phyloP scores from a whole-genome alignment of 345 rosid genomes.

The Passiflora organensis region DNA sequence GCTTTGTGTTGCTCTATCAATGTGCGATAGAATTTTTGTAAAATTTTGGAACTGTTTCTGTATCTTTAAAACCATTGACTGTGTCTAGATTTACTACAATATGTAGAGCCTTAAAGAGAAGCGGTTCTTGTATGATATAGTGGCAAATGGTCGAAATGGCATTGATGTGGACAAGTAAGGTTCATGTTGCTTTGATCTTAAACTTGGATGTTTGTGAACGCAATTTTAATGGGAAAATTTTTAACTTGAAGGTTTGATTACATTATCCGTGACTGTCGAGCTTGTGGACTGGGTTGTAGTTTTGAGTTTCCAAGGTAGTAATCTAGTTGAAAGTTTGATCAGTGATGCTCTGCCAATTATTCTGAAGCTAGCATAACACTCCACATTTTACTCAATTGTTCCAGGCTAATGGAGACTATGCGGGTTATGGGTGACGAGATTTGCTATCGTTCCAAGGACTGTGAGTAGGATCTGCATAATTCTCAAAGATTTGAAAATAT shows the following conservation, averaged over 20 bases:
- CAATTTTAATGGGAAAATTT: not conserved
- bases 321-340: conserved; percentile 7
- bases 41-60: too few relatives aligned
- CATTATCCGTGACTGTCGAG: conserved; percentile 84
- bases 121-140: conserved; percentile 84
- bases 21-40: too few relatives aligned
- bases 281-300: conserved; percentile 84
- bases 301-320: conserved; percentile 74
- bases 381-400: conserved; percentile 20
- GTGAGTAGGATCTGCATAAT: conserved; percentile 44
- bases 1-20: too few relatives aligned
- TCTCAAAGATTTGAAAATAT: conserved; percentile 9
- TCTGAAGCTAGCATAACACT: conserved; percentile 2
- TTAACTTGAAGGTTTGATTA: conserved; percentile 73
- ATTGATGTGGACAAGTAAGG: conserved; percentile 84
- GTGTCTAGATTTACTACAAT: conserved; percentile 5
- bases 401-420: conserved; percentile 91
- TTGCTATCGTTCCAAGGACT: conserved; percentile 89
- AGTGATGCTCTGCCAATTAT: not conserved
- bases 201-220: not conserved
- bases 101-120: conserved; percentile 56
- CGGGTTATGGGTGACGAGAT: conserved; percentile 83
- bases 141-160: conserved; percentile 96
- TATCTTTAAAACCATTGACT: too few relatives aligned
- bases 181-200: conserved; percentile 1